A percentile compares a stretch with the other conserved stretches of the same genome.
Evolutionary conservation across 2,329 filamentous ascomycete species (phyloP).

Genomic region (Sclerotinia spermophila): DNA sequence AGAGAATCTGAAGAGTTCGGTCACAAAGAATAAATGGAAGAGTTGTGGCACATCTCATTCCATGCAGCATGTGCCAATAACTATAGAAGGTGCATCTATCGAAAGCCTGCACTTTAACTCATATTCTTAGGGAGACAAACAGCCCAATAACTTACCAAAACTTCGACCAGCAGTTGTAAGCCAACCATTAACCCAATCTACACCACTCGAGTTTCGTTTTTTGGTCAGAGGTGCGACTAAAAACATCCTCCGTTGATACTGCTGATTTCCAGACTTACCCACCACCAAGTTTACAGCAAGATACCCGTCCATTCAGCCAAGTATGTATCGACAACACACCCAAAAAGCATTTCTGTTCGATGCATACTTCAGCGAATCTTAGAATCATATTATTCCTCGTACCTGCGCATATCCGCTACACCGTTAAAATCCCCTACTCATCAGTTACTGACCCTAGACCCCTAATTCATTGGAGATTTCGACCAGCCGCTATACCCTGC

Average conservation of each 20-base stretch:
- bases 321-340: background rate
- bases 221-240: background rate
- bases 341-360: background rate
- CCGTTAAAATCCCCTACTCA: background rate
- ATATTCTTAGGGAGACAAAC: background rate
- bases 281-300: background rate
- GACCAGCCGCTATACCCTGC: background rate
- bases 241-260: accelerated
- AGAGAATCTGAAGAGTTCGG: background rate
- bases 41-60: background rate
- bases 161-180: background rate
- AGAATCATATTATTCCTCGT: background rate
- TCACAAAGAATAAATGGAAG: background rate
- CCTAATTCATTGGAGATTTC: background rate
- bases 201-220: background rate
- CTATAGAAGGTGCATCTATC: background rate
- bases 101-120: background rate
- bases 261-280: background rate
- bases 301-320: background rate
- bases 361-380: background rate
- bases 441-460: background rate
- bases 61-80: background rate
- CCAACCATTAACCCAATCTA: background rate
- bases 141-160: background rate
- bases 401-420: background rate